phyloP scores from a whole-genome alignment of 2,329 filamentous ascomycete species.

The Clonostachys rosea region DNA sequence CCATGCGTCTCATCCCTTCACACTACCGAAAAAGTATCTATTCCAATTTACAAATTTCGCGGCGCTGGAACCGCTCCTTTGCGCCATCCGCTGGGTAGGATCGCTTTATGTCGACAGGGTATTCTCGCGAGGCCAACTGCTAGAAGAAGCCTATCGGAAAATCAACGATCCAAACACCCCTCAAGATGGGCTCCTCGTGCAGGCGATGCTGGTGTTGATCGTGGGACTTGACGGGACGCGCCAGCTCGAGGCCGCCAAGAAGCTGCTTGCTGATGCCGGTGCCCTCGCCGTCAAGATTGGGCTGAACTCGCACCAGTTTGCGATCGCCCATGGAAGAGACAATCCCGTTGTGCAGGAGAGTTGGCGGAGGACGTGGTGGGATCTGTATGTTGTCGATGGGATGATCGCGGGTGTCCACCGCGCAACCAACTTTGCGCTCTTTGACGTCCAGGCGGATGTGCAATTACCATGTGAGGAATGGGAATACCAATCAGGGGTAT shows the following conservation, averaged over 20 bases:
- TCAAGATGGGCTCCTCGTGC: constrained; percentile 62
- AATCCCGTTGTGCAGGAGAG: constrained; percentile 73
- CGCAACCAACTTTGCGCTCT: constrained; percentile 65
- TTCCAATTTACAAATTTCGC: constrained; percentile 41
- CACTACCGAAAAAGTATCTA: constrained; percentile 47
- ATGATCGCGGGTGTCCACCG: constrained; percentile 79
- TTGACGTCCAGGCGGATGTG: constrained; percentile 62
- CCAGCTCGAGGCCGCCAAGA: constrained; percentile 62
- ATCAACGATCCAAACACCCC: constrained; percentile 39
- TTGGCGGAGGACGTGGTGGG: constrained; percentile 91
- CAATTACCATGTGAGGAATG: constrained; percentile 77
- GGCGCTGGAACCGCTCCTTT: constrained; percentile 41
- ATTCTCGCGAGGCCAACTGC: constrained; percentile 36
- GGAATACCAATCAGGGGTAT: constrained; percentile 53
- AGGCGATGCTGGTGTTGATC: constrained; percentile 72
- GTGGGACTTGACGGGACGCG: constrained; percentile 75
- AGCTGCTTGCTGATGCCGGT: constrained; percentile 64
- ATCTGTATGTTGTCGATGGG: constrained; percentile 72
- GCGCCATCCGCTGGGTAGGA: constrained; percentile 52
- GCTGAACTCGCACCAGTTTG: constrained; percentile 67
- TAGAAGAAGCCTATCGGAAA: constrained; percentile 54
- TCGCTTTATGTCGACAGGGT: constrained; percentile 44
- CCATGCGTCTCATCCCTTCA: constrained; percentile 52
- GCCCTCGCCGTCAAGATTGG: constrained; percentile 71
- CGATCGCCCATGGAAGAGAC: constrained; percentile 56